Evolutionary conservation across 768 basidiomycete species (phyloP), one percentile per base, ranked within the genome.

Genomic region (Paxillus ammoniavirescens): DNA sequence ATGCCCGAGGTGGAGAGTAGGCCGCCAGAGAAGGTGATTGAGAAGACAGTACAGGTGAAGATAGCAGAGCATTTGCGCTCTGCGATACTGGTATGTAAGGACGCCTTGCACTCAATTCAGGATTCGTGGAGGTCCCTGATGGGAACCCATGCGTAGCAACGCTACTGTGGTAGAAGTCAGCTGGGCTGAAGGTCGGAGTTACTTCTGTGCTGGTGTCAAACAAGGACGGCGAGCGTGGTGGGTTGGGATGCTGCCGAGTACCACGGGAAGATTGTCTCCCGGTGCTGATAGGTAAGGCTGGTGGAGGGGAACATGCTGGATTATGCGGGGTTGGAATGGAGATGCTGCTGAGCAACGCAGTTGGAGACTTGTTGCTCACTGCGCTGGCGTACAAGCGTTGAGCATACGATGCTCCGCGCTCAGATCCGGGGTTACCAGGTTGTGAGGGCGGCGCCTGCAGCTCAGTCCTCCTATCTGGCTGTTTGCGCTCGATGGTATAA

Each of bases 311-410:
- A 21, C 53, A 12, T 14, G 31, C 4, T 26, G 47, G 35, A 18
- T 40, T 37, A 33, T 57, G 52, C 12, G 44, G 38, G 18, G 56
- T 52, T 50, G 47, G 42, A 33, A 56, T 23, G 8, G 63, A 42
- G 18, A 52, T 42, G 42, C 7, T 23, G n/a, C 35, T 33, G n/a
- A 50, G 38, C 41, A 56, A 47, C 8, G 30, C 40, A 10, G 40
- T 40, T 12, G 58, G 55, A 21, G 53, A 51, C 28, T 53, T 61
- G 47, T 58, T 63, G 49, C 54, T 61, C 26, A 65, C 47, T 4
- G 76, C 73, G 43, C 75, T 77, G 7, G 74, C 75, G 56, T 78
- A 80, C 26, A 80, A 61, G 46, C 71, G 72, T 44, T 77, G 78
- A 21, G 78, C 78, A 35, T 69, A 60, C 3, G 71, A 71, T 43